phyloP scores from a whole-genome alignment of 257 asterid species.

The Henckelia pumila region DNA sequence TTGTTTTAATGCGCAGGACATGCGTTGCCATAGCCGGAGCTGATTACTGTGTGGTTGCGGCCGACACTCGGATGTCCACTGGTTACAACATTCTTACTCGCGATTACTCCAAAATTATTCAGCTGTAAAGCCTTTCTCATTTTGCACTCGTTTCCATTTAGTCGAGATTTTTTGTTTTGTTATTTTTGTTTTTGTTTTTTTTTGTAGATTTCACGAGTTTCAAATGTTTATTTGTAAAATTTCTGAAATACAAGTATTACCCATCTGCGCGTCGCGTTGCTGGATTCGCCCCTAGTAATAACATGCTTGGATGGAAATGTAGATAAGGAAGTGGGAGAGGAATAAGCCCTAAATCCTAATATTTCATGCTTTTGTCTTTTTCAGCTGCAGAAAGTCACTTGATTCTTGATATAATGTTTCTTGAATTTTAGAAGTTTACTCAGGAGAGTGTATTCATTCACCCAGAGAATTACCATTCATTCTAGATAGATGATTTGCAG shows the following conservation, averaged over 20 bases:
- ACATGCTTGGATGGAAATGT: neutral
- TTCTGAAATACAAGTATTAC: neutral
- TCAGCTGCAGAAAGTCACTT: neutral
- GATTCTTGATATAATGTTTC: too few relatives aligned
- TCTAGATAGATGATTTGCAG: too few relatives aligned
- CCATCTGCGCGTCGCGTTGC: neutral
- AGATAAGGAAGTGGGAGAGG: neutral
- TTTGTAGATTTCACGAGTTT: too few relatives aligned
- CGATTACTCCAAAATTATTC: constrained; percentile 84
- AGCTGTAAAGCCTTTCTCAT: constrained; percentile 51
- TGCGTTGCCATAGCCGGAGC: constrained; percentile 91
- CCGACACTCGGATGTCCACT: constrained; percentile 89
- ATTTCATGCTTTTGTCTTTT: too few relatives aligned
- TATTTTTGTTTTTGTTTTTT: too few relatives aligned
- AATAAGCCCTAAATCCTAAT: too few relatives aligned
- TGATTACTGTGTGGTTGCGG: constrained; percentile 93
- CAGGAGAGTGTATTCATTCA: too few relatives aligned
- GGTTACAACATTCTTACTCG: constrained; percentile 85
- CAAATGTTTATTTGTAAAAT: too few relatives aligned
- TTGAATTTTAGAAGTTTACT: too few relatives aligned
- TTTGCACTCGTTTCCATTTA: neutral
- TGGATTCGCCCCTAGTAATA: neutral
- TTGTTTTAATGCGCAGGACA: constrained; percentile 49
- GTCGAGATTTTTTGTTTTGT: neutral
- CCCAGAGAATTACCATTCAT: too few relatives aligned